phyloP scores from a whole-genome alignment of 2,329 filamentous ascomycete genomes.

The Gaeumannomyces tritici region DNA sequence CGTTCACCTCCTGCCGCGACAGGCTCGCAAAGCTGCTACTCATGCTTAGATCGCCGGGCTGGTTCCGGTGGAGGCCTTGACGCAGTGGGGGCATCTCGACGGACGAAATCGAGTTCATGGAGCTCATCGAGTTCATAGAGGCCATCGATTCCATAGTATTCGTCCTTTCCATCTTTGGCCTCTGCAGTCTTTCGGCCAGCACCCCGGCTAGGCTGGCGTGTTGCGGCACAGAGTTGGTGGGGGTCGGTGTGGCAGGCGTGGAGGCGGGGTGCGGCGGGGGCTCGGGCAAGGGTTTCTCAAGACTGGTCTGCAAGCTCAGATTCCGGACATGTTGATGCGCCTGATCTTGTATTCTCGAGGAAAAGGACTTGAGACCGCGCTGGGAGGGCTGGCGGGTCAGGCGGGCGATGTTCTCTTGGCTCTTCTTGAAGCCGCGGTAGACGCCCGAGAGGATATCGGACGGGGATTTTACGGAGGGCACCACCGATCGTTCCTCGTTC shows the following conservation, averaged over 20 bases:
- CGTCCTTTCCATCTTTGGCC: constrained; percentile 27
- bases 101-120: constrained; percentile 18
- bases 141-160: constrained; percentile 39
- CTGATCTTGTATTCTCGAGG: constrained; percentile 12
- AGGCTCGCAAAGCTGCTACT: constrained; percentile 32
- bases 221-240: constrained; percentile 7
- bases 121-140: constrained; percentile 38
- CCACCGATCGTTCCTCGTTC: constrained; percentile 26
- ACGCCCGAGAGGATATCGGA: constrained; percentile 41
- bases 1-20: constrained; percentile 32
- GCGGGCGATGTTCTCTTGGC: constrained; percentile 31
- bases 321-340: constrained; percentile 39
- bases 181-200: constrained; percentile 3
- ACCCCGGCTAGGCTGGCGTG: constrained; percentile 10
- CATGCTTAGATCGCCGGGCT: constrained; percentile 18
- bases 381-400: constrained; percentile 34
- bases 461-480: constrained; percentile 25
- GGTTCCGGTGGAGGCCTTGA: neutral
- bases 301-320: constrained; percentile 45
- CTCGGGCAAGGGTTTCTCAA: constrained; percentile 47
- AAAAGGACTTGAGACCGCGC: constrained; percentile 23
- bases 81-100: constrained; percentile 10
- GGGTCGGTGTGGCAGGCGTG: constrained; percentile 19
- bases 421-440: constrained; percentile 40
- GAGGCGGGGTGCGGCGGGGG: constrained; percentile 30